Evolutionary conservation across 352 stramenopile genomes (phyloP).

Genomic region (Pythium oligandrum): DNA sequence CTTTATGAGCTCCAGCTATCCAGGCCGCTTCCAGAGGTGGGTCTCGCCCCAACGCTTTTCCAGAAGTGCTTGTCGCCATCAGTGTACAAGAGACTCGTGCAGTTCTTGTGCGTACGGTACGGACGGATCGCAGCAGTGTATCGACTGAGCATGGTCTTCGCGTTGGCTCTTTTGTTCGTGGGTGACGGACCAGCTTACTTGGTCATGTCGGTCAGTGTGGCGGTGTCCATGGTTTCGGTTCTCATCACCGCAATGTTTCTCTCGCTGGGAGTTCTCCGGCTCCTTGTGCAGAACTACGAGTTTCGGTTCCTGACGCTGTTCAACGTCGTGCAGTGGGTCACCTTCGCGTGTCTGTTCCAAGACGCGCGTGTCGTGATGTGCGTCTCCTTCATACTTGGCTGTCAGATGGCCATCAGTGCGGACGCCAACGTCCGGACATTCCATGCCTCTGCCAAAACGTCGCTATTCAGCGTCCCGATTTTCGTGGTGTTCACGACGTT

Average conservation of each 20-base stretch:
- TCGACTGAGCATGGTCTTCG: too few species aligned
- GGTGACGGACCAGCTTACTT: not conserved
- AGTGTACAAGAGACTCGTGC: too few species aligned
- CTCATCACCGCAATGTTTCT: conserved; percentile 3
- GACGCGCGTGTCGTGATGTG: conserved; percentile 5
- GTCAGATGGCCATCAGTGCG: conserved; percentile 1
- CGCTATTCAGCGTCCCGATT: conserved; percentile 1
- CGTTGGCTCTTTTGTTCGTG: conserved; percentile 2
- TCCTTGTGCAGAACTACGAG: conserved; percentile 3
- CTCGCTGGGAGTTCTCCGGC: conserved; percentile 1
- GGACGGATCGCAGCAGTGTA: too few species aligned
- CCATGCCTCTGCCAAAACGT: not conserved
- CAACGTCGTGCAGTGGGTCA: conserved; percentile 3
- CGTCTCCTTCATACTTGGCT: conserved; percentile 1
- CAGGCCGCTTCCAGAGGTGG: too few species aligned
- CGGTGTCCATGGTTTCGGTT: not conserved
- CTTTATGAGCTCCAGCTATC: too few species aligned
- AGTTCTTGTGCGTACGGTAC: too few species aligned
- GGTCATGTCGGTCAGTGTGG: conserved; percentile 1
- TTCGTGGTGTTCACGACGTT: not conserved
- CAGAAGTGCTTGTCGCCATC: too few species aligned
- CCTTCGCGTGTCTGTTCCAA: conserved; percentile 1
- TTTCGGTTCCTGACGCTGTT: conserved; percentile 6
- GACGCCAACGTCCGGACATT: conserved; percentile 5
- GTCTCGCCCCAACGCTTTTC: too few species aligned